A percentile compares a stretch with the other conserved stretches of the same genome.
Conservation (phyloP, 805 yeast genomes). For the Grigorovia jiainica region DNA sequence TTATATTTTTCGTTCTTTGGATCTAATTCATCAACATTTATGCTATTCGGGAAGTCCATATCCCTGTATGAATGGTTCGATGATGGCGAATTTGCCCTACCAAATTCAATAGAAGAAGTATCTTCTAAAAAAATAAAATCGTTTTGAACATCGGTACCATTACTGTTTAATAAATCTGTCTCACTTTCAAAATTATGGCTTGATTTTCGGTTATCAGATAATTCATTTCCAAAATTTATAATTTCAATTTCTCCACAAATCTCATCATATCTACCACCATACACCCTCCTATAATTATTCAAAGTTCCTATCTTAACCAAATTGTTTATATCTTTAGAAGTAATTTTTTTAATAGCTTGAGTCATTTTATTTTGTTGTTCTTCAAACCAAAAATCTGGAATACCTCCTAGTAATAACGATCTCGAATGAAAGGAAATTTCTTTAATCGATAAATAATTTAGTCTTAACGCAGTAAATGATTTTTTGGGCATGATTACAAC, state of each 20-base stretch:
- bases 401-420: slow-evolving; percentile 43
- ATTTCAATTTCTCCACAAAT: too few relatives aligned
- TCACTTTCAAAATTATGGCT: too few relatives aligned
- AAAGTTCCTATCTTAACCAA: slow-evolving; percentile 3
- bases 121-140: background rate
- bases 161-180: too few relatives aligned
- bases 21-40: too few relatives aligned
- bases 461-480: slow-evolving; percentile 55
- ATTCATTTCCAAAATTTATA: too few relatives aligned
- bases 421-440: slow-evolving; percentile 42
- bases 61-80: too few relatives aligned
- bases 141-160: too few relatives aligned
- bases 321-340: slow-evolving; percentile 5
- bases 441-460: slow-evolving; percentile 41
- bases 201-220: background rate
- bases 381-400: slow-evolving; percentile 48
- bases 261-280: slow-evolving; percentile 1
- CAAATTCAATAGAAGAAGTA: background rate
- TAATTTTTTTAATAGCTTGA: slow-evolving; percentile 3
- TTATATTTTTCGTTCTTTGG: too few relatives aligned
- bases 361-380: slow-evolving; percentile 11
- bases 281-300: slow-evolving; percentile 9
- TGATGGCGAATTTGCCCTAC: background rate
- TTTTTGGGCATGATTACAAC: slow-evolving; percentile 34
- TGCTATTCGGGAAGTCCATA: too few relatives aligned